phyloP scores from a whole-genome alignment of 2,329 filamentous ascomycete genomes.

The Sarocladium oryzae region DNA sequence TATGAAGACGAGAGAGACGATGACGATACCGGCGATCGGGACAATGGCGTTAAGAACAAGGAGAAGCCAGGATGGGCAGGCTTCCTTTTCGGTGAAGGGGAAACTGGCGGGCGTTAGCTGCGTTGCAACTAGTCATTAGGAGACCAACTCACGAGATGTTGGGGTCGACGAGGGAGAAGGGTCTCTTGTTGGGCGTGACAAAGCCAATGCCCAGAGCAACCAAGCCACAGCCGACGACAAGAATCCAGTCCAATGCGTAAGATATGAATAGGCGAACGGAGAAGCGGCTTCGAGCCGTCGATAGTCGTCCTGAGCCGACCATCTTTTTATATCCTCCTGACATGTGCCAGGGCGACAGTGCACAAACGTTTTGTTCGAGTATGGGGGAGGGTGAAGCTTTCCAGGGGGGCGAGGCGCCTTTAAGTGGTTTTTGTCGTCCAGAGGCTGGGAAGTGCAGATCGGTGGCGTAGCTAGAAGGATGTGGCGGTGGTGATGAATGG shows the following conservation, averaged over 20 bases:
- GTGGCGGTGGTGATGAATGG: background rate
- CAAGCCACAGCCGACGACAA: slow-evolving; percentile 53
- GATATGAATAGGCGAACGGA: slow-evolving; percentile 44
- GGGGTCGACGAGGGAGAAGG: slow-evolving; percentile 65
- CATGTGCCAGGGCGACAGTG: slow-evolving; percentile 14
- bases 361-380: slow-evolving; percentile 15
- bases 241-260: slow-evolving; percentile 69
- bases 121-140: background rate
- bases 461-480: too few relatives aligned
- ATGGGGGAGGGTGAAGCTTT: slow-evolving; percentile 7
- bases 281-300: slow-evolving; percentile 18
- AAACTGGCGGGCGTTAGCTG: slow-evolving; percentile 39
- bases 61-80: slow-evolving; percentile 61
- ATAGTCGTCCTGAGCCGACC: slow-evolving; percentile 16
- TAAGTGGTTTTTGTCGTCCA: too few relatives aligned
- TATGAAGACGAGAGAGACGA: slow-evolving; percentile 64
- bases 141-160: slow-evolving; percentile 56
- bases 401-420: too few relatives aligned
- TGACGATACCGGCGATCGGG: slow-evolving; percentile 61
- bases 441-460: too few relatives aligned
- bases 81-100: slow-evolving; percentile 64
- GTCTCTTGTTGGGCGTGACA: slow-evolving; percentile 58
- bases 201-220: slow-evolving; percentile 53
- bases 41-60: slow-evolving; percentile 55
- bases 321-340: slow-evolving; percentile 21